Conservation (phyloP, 805 yeast species). For the Suhomyces sp. region DNA sequence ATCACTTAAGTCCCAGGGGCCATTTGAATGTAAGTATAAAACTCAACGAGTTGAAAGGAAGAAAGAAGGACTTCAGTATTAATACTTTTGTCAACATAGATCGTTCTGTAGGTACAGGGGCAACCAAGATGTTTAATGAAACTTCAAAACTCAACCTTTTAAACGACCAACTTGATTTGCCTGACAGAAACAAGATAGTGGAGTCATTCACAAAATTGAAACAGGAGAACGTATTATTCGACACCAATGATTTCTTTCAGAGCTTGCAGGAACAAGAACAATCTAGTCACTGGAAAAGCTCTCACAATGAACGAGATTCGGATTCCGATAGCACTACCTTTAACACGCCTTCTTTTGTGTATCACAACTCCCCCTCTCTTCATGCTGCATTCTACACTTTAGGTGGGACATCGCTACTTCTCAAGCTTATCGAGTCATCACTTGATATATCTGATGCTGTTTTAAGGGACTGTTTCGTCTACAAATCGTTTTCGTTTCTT, state of each 20-base stretch:
- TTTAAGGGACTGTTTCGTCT: conserved; percentile 23
- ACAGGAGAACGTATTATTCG: conserved; percentile 20
- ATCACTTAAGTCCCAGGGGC: conserved; percentile 37
- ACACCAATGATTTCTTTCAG: conserved; percentile 9
- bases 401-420: conserved; percentile 51
- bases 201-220: conserved; percentile 15
- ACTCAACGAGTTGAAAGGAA: conserved; percentile 25
- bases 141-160: neutral
- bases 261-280: conserved; percentile 7
- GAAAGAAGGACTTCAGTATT: neutral
- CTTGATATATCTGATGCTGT: conserved; percentile 19
- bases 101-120: neutral
- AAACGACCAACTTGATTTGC: conserved; percentile 2
- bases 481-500: conserved; percentile 37
- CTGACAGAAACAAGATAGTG: conserved; percentile 15
- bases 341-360: conserved; percentile 8
- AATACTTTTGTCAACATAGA: neutral
- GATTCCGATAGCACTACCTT: conserved; percentile 1
- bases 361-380: conserved; percentile 26
- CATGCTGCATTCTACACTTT: conserved; percentile 38
- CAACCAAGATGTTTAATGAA: neutral
- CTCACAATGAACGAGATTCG: neutral
- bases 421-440: conserved; percentile 47
- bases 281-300: neutral
- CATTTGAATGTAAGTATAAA: conserved; percentile 35